These are phyloP conservation scores for Spizellomyces punctatus DNA, from an alignment of 192 early-diverging fungal species.

Conservation along the genomic window DNA sequence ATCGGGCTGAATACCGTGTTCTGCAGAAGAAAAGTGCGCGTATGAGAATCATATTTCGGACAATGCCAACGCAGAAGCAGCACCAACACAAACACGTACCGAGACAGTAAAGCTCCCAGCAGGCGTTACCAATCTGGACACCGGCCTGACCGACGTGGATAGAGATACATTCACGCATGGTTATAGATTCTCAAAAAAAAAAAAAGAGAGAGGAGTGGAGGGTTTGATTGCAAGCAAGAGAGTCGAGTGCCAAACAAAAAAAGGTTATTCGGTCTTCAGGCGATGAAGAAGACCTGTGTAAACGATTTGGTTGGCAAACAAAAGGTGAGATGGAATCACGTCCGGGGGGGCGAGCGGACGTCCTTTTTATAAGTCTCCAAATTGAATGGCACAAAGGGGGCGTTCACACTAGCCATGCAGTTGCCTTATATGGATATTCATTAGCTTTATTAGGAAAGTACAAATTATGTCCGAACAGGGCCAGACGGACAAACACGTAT, in stretches of 20 bases:
- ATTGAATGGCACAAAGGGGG: no score
- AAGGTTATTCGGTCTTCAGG: slow-evolving; percentile 23
- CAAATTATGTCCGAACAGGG: no score
- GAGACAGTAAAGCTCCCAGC: slow-evolving; percentile 95
- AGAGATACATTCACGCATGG: slow-evolving; percentile 80
- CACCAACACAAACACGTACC: slow-evolving; percentile 43
- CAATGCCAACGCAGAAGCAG: not conserved
- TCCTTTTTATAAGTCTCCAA: not conserved
- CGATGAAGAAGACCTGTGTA: slow-evolving; percentile 17
- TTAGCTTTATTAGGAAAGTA: no score
- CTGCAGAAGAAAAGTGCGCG: slow-evolving; percentile 63
- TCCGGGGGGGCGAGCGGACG: not conserved
- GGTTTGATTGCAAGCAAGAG: not conserved
- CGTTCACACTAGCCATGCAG: no score
- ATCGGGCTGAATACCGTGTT: slow-evolving; percentile 98
- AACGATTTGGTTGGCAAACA: not conserved
- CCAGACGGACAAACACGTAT: no score
- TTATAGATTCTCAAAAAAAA: slow-evolving; percentile 11
- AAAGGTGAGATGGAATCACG: not conserved
- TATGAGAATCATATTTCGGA: not conserved
- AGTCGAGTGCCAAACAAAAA: not conserved
- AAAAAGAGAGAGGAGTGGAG: not conserved
- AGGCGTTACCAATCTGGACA: slow-evolving; percentile 99
- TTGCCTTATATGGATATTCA: no score
- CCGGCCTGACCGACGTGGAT: slow-evolving; percentile 91